Evolutionary conservation across 805 yeast genomes (phyloP).

Genomic region (Nakazawaea ambrosiae): DNA sequence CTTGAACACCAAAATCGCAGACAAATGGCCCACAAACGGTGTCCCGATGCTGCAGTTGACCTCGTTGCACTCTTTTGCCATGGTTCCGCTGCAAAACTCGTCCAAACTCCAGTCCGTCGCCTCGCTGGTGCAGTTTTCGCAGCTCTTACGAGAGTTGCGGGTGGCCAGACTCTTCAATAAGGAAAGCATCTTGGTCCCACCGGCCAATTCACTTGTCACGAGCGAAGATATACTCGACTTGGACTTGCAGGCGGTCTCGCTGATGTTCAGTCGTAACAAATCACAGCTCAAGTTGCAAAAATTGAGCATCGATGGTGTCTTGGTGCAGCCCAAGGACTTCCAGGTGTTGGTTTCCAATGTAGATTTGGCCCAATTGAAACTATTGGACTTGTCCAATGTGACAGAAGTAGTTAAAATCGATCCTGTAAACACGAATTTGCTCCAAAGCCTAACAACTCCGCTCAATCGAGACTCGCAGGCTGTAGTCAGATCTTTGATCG

Average conservation of each 20-base stretch:
- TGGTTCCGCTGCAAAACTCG: conserved; percentile 3
- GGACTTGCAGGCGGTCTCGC: not conserved
- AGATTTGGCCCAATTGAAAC: not conserved
- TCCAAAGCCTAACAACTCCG: not conserved
- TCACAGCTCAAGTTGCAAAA: not conserved
- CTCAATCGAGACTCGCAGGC: not conserved
- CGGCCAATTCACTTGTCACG: conserved; percentile 2
- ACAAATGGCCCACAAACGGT: not conserved
- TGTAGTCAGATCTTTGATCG: not conserved
- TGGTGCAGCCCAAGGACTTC: conserved; percentile 2
- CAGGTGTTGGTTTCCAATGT: not conserved
- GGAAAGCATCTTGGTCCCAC: conserved; percentile 1
- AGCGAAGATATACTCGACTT: conserved; percentile 1
- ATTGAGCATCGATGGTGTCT: conserved; percentile 5
- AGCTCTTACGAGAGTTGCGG: conserved; percentile 1
- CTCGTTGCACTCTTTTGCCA: not conserved
- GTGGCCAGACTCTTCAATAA: conserved; percentile 1
- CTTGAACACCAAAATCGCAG: conserved; percentile 2
- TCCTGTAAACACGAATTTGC: not conserved
- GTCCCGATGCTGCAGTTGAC: not conserved
- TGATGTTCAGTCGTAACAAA: not conserved
- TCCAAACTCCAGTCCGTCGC: not conserved
- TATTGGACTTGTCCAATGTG: conserved; percentile 1
- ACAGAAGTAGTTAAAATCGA: conserved; percentile 1
- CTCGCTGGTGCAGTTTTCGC: not conserved